Percentiles rank a stretch among this genome's conserved stretches.
Evolutionary conservation across 108 stramenopile genomes (phyloP).

Genomic region (Cyclotella distinguenda): DNA sequence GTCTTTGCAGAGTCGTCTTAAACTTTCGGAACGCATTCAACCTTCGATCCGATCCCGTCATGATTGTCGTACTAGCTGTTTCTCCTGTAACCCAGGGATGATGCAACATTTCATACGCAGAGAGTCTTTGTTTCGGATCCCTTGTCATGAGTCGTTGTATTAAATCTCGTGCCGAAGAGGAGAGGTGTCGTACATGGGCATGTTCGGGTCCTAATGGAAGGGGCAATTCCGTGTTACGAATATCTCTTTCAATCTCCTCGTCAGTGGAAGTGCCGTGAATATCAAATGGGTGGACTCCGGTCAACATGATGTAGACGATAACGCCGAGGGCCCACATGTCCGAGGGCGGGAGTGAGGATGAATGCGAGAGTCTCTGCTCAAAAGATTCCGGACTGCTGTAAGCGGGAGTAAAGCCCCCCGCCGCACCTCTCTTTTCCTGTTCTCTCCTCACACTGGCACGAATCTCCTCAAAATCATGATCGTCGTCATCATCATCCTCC

Average conservation of each 20-base stretch:
- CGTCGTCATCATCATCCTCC: constrained; percentile 47
- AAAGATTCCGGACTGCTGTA: constrained; percentile 79
- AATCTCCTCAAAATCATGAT: constrained; percentile 34
- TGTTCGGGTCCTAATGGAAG: constrained; percentile 45
- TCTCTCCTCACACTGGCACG: constrained; percentile 11
- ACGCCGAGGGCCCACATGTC: constrained; percentile 90
- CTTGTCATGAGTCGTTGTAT: constrained; percentile 71
- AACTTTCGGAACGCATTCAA: constrained; percentile 60
- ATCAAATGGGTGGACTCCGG: constrained; percentile 89
- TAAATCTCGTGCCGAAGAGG: constrained; percentile 69
- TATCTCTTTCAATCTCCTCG: constrained; percentile 65
- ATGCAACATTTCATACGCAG: constrained; percentile 82
- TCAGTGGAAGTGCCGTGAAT: constrained; percentile 70
- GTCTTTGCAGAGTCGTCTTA: constrained; percentile 66
- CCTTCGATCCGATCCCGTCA: constrained; percentile 62
- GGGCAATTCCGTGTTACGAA: constrained; percentile 45
- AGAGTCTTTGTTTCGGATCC: constrained; percentile 63
- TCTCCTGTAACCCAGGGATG: constrained; percentile 90
- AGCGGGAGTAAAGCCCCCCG: constrained; percentile 61
- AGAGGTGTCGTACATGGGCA: constrained; percentile 58
- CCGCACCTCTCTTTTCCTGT: constrained; percentile 16
- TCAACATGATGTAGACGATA: constrained; percentile 91
- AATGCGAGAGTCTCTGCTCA: constrained; percentile 18
- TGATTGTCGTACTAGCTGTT: constrained; percentile 69
- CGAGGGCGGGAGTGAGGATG: constrained; percentile 41